A percentile compares a stretch with the other conserved stretches of the same genome.
Conservation (phyloP, 148 eudicot genomes). For the Gaultheria prostrata region DNA sequence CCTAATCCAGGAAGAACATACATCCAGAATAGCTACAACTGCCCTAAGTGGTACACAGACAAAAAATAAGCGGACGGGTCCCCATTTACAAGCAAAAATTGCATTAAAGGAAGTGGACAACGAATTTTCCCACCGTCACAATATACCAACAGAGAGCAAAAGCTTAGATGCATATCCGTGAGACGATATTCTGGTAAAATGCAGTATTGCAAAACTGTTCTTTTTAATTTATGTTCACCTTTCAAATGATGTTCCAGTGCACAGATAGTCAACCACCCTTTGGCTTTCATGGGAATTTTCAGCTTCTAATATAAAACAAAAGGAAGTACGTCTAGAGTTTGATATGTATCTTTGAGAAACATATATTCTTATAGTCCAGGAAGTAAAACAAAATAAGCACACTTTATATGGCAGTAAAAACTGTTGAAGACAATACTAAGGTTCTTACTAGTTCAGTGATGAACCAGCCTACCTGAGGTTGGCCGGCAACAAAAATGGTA, state of each 20-base stretch:
- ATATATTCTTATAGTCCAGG: background rate
- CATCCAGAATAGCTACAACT: background rate
- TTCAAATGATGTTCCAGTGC: background rate
- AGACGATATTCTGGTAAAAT: background rate
- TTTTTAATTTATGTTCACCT: background rate
- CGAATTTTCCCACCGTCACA: no score
- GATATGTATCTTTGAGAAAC: background rate
- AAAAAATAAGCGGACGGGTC: background rate
- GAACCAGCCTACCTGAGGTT: constrained; percentile 69
- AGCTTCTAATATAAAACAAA: background rate
- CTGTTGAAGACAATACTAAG: background rate
- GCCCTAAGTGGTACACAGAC: background rate
- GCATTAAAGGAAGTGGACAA: background rate
- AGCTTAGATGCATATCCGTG: background rate
- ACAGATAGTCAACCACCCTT: background rate
- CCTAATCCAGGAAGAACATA: background rate
- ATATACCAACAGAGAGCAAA: background rate
- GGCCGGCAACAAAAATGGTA: constrained; percentile 73
- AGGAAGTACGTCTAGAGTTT: background rate
- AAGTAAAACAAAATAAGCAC: background rate
- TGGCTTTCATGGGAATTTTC: background rate
- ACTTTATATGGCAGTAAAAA: background rate
- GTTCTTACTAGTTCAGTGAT: background rate
- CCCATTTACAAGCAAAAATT: background rate
- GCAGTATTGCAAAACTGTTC: background rate